Evolutionary conservation across 495 filamentous ascomycete genomes (phyloP), one percentile per base, ranked within the genome.

Genomic region (Hyphodiscus hymeniophilus): DNA sequence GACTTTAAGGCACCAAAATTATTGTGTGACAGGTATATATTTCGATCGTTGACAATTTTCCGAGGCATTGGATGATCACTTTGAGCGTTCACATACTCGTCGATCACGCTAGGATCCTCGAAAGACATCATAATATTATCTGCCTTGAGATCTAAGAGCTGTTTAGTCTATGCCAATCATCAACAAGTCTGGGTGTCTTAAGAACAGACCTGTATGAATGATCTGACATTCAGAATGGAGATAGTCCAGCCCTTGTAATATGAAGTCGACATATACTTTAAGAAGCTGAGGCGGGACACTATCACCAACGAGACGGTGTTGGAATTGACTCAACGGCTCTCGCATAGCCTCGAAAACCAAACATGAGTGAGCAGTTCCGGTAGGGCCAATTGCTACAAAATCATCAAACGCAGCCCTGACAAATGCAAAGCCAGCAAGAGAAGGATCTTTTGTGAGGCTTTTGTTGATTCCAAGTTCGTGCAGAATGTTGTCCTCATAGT

Each of bases 281-380:
- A 68, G 38, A 24, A 71, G 61, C 52, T 34, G 60, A 53, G 56
- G 20, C 56, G 66, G 42, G 5, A 54, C 36, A n/a, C 33, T 49
- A 22, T 42, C 44, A 30, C 54, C 50, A 7, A 47, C 51, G 53
- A 62, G 63, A 30, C 66, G 66, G 32, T 53, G 54, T 55, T 63
- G 60, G 53, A 63, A 69, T 48, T 64, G 52, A 22, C 59, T 63
- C 2, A 68, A 46, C 51, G 64, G 70, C 45, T 73, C 70, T 56
- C 68, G 66, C 62, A 73, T 64, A 49, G 65, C 59, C 31, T 58
- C 52, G 59, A 63, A 70, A 17, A 71, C 64, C 39, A 73, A 61
- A 38, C 65, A 70, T 40, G 61, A 50, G 59, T 71, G 64, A 48
- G 63, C 66, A n/a, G n/a, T n/a, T 42, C 65, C 66, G 38, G 64